Evolutionary conservation across 129 eudicot species (phyloP).

Genomic region (Sambucus nigra): DNA sequence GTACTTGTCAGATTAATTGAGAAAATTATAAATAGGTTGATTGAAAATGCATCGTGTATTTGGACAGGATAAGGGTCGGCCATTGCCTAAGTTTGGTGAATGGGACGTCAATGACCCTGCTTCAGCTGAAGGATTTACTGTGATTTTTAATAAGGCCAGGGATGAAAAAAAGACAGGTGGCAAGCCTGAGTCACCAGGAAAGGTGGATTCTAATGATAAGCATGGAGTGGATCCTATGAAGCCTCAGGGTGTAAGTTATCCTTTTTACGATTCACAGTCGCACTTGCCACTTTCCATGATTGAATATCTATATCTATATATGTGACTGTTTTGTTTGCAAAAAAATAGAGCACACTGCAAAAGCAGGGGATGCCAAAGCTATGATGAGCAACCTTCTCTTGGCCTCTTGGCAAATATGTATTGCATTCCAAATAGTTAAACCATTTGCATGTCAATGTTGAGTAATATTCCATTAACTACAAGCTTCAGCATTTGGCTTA

Average conservation of each 20-base stretch:
- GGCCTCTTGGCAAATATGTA: no score
- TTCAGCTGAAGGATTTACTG: conserved; percentile 82
- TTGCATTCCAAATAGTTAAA: no score
- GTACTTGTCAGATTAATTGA: no score
- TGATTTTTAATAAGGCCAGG: conserved; percentile 71
- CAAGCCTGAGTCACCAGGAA: conserved; percentile 57
- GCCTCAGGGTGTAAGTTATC: conserved; percentile 60
- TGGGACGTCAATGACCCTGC: conserved; percentile 91
- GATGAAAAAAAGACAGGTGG: conserved; percentile 84
- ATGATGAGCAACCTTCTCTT: no score
- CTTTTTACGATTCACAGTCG: not conserved
- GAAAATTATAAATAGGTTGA: no score
- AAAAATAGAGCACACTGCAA: no score
- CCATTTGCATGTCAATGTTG: no score
- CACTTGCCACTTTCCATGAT: not conserved
- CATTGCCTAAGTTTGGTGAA: conserved; percentile 83
- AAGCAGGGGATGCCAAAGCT: no score
- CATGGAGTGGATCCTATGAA: conserved; percentile 39
- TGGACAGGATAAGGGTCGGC: conserved; percentile 60
- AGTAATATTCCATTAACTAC: no score
- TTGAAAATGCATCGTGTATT: no score
- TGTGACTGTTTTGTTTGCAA: not conserved
- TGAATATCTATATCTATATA: not conserved
- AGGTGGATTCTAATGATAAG: conserved; percentile 33
- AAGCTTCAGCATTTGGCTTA: no score